Conservation (phyloP, 345 rosid species). For the Arabidopsis arenosa region DNA sequence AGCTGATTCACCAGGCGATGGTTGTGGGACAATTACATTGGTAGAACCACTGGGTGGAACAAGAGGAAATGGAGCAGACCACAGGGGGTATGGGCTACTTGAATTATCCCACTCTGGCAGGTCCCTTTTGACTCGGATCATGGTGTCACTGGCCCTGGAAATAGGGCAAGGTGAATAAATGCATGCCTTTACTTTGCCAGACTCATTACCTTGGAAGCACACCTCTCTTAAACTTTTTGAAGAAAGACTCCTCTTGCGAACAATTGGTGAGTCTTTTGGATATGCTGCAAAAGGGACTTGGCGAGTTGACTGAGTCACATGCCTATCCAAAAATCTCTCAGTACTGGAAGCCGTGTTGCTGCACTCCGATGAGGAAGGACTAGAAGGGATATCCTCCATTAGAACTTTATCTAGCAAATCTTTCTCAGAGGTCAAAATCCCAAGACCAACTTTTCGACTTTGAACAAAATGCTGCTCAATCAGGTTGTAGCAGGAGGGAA, state of each 20-base stretch:
- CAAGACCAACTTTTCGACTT: constrained; percentile 64
- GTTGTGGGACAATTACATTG: constrained; percentile 74
- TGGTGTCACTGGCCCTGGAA: constrained; percentile 57
- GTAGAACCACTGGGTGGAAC: constrained; percentile 83
- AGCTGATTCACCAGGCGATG: constrained; percentile 66
- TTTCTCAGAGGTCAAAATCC: constrained; percentile 62
- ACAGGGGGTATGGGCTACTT: constrained; percentile 51
- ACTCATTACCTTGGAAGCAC: constrained; percentile 48
- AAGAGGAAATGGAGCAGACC: constrained; percentile 85
- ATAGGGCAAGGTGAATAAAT: constrained; percentile 69
- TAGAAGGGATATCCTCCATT: constrained; percentile 41
- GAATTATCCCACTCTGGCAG: constrained; percentile 51
- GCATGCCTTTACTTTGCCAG: constrained; percentile 68
- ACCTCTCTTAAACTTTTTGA: constrained; percentile 53
- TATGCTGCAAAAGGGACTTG: constrained; percentile 46
- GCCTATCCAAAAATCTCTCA: constrained; percentile 48
- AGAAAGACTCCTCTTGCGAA: constrained; percentile 41
- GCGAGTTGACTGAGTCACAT: constrained; percentile 48
- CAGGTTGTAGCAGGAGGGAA: constrained; percentile 80
- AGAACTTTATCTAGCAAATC: constrained; percentile 47
- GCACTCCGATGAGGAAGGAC: constrained; percentile 50
- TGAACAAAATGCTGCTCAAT: constrained; percentile 58
- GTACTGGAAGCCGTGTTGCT: constrained; percentile 42
- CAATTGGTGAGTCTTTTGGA: constrained; percentile 44
- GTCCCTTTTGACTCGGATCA: constrained; percentile 62